A percentile compares a stretch with the other conserved stretches of the same genome.
Evolutionary conservation across 2,329 filamentous ascomycete genomes (phyloP).

Genomic region (Periconia digitata): DNA sequence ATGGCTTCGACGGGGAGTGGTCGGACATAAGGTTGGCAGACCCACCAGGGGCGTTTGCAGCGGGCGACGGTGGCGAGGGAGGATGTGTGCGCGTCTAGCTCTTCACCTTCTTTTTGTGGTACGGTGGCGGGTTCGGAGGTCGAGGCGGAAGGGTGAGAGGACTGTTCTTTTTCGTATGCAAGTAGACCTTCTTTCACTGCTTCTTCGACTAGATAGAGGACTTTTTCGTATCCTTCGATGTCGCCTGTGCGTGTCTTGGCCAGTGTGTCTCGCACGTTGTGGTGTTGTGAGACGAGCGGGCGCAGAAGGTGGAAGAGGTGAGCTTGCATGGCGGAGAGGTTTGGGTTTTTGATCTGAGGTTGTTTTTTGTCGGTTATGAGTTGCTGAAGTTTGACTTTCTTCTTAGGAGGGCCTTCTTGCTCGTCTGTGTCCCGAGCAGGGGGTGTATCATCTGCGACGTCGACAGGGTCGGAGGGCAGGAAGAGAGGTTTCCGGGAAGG

Average conservation of each 20-base stretch:
- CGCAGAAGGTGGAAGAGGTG: conserved; percentile 92
- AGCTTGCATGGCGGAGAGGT: conserved; percentile 79
- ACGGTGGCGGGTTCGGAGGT: neutral
- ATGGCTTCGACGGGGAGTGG: conserved; percentile 86
- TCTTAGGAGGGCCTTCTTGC: conserved; percentile 35
- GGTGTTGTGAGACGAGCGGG: conserved; percentile 77
- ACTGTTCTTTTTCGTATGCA: conserved; percentile 57
- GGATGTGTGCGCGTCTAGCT: conserved; percentile 51
- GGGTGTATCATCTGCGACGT: conserved; percentile 33
- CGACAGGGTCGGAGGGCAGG: conserved; percentile 57
- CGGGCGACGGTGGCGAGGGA: conserved; percentile 67
- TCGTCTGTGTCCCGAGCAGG: conserved; percentile 15
- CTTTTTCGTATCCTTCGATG: conserved; percentile 73
- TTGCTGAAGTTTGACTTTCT: conserved; percentile 39
- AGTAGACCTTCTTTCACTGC: conserved; percentile 72
- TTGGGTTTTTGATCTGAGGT: conserved; percentile 58
- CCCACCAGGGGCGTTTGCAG: conserved; percentile 85
- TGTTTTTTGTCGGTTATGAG: conserved; percentile 51
- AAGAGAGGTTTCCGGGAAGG: conserved; percentile 74
- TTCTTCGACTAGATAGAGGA: conserved; percentile 73
- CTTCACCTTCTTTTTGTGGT: conserved; percentile 22
- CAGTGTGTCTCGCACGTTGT: conserved; percentile 81
- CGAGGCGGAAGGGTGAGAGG: conserved; percentile 15
- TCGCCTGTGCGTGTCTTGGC: conserved; percentile 70
- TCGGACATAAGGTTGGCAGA: conserved; percentile 83